These are phyloP conservation scores for Chaetothyriales sp. DNA, from an alignment of 2,329 filamentous ascomycete genomes.

Conservation along the genomic window DNA sequence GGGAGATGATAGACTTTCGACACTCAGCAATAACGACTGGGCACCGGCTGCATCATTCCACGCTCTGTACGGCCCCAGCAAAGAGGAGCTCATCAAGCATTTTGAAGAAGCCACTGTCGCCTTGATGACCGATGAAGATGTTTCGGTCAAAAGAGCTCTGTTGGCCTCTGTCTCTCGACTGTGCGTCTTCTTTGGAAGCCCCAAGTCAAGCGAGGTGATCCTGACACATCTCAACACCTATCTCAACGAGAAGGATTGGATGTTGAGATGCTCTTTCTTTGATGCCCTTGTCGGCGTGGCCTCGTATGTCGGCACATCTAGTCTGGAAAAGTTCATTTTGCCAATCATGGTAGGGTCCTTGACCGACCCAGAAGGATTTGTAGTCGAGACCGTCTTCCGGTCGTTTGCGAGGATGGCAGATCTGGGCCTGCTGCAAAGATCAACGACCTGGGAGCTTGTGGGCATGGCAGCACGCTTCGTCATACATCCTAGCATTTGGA, in stretches of 20 bases:
- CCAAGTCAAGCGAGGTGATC: slow-evolving; percentile 90
- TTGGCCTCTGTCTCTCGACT: slow-evolving; percentile 80
- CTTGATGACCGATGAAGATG: slow-evolving; percentile 73
- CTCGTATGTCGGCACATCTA: slow-evolving; percentile 75
- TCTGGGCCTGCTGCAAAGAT: slow-evolving; percentile 71
- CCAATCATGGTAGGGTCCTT: slow-evolving; percentile 92
- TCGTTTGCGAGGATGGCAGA: slow-evolving; percentile 79
- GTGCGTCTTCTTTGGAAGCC: slow-evolving; percentile 86
- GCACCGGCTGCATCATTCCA: slow-evolving; percentile 58
- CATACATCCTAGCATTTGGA: slow-evolving; percentile 90
- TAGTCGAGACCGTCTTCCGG: slow-evolving; percentile 78
- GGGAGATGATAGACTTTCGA: slow-evolving; percentile 66
- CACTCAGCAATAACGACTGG: slow-evolving; percentile 62
- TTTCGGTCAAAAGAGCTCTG: slow-evolving; percentile 79
- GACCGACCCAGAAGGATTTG: slow-evolving; percentile 83
- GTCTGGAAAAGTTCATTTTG: slow-evolving; percentile 85
- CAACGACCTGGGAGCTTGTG: slow-evolving; percentile 75
- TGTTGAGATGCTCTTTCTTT: slow-evolving; percentile 90
- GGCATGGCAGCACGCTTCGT: slow-evolving; percentile 73
- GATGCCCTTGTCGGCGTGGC: slow-evolving; percentile 89
- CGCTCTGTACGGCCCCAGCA: slow-evolving; percentile 76
- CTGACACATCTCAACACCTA: slow-evolving; percentile 95
- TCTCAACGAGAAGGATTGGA: slow-evolving; percentile 91
- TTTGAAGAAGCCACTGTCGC: slow-evolving; percentile 84
- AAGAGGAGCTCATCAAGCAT: slow-evolving; percentile 64